phyloP scores from a whole-genome alignment of 257 asterid genomes.

The Solanum arcanum region DNA sequence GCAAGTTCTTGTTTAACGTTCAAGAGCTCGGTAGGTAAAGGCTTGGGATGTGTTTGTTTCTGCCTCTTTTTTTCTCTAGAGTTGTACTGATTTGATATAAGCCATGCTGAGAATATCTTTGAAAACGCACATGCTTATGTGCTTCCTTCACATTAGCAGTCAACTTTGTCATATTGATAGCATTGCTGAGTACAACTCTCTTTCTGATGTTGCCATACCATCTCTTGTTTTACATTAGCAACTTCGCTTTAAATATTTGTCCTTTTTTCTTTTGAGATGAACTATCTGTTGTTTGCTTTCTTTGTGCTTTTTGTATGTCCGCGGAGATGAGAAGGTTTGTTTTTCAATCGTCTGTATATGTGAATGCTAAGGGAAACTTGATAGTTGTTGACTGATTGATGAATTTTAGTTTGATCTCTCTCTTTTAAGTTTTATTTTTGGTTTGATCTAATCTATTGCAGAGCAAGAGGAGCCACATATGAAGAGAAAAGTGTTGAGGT shows the following conservation, averaged over 20 bases:
- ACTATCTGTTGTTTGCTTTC: background rate
- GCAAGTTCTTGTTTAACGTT: background rate
- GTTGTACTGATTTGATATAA: background rate
- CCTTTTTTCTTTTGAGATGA: background rate
- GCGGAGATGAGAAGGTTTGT: background rate
- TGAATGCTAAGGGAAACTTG: background rate
- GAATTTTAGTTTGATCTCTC: background rate
- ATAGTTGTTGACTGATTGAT: background rate
- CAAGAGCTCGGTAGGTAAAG: background rate
- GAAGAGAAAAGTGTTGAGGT: slow-evolving; percentile 76
- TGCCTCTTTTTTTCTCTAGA: background rate
- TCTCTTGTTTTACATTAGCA: background rate
- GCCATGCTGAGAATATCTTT: background rate
- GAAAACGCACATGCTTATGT: background rate
- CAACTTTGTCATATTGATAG: background rate
- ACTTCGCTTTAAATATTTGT: background rate
- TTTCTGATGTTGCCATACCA: background rate
- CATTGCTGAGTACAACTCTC: background rate
- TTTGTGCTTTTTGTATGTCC: background rate
- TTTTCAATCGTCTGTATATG: background rate
- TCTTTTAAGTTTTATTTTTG: background rate
- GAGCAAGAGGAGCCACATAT: slow-evolving; percentile 72
- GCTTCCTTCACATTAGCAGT: background rate
- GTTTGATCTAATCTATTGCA: slow-evolving; percentile 7
- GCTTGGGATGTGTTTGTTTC: background rate